Conservation (phyloP, 2,329 filamentous ascomycete genomes). For the Talaromyces funiculosus region DNA sequence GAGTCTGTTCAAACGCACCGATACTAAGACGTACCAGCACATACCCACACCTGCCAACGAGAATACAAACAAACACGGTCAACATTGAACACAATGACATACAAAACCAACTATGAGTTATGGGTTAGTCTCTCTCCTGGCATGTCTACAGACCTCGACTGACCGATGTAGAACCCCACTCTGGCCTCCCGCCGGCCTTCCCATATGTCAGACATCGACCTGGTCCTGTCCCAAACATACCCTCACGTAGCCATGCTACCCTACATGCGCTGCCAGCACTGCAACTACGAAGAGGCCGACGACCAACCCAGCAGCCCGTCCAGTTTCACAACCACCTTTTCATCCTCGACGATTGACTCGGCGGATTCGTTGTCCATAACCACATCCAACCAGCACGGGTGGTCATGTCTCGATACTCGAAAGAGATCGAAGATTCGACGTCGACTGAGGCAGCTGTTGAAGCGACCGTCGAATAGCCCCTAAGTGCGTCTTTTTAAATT, state of each 20-base stretch:
- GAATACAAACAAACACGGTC: background rate
- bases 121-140: conserved; percentile 27
- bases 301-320: conserved; percentile 23
- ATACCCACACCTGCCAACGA: background rate
- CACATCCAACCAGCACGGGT: background rate
- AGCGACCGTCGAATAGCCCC: background rate
- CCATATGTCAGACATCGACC: conserved; percentile 21
- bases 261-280: conserved; percentile 25
- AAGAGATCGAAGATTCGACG: conserved; percentile 9
- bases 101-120: conserved; percentile 37
- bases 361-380: background rate
- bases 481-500: background rate
- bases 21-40: no score
- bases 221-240: conserved; percentile 26
- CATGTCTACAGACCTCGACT: background rate
- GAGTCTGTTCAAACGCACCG: background rate
- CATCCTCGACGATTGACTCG: background rate
- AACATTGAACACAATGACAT: conserved; percentile 25
- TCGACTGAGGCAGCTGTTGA: conserved; percentile 8
- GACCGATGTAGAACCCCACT: conserved; percentile 20
- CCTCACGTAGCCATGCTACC: conserved; percentile 34
- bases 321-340: conserved; percentile 17
- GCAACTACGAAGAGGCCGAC: conserved; percentile 21
- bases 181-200: conserved; percentile 27
- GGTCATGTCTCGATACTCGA: background rate